A percentile compares a stretch with the other conserved stretches of the same genome.
phyloP scores from a whole-genome alignment of 139 green algal species.

The Closterium sp. region DNA sequence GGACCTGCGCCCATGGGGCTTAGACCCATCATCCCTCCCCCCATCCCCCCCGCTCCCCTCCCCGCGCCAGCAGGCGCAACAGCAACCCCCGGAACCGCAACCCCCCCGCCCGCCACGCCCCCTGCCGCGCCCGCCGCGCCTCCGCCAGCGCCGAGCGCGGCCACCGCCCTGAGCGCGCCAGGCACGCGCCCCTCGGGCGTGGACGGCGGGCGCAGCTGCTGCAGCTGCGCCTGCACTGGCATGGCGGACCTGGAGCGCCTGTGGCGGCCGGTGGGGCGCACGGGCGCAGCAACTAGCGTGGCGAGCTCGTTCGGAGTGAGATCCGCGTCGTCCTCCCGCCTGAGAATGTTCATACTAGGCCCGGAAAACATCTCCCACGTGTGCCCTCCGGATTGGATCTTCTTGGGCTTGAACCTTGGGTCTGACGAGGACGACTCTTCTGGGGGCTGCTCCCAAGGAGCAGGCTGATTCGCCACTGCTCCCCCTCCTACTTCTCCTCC shows the following conservation, averaged over 20 bases:
- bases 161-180: background rate
- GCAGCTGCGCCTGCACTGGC: background rate
- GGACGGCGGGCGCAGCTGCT: background rate
- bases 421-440: background rate
- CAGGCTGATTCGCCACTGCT: background rate
- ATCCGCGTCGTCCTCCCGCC: background rate
- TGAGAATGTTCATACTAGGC: background rate
- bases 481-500: background rate
- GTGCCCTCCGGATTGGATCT: slow-evolving; percentile 2
- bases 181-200: background rate
- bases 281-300: background rate
- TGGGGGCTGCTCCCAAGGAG: background rate
- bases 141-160: background rate
- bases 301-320: background rate
- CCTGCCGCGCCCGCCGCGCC: background rate
- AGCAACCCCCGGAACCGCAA: background rate
- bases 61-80: too few species aligned
- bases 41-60: too few species aligned
- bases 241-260: background rate
- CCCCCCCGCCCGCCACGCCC: background rate
- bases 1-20: background rate
- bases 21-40: too few species aligned
- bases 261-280: background rate
- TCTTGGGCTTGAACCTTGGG: background rate
- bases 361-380: slow-evolving; percentile 5